These are phyloP conservation scores for Trichosporon sp. DNA, from an alignment of 1,284 basidiomycete genomes.

Conservation along the genomic window DNA sequence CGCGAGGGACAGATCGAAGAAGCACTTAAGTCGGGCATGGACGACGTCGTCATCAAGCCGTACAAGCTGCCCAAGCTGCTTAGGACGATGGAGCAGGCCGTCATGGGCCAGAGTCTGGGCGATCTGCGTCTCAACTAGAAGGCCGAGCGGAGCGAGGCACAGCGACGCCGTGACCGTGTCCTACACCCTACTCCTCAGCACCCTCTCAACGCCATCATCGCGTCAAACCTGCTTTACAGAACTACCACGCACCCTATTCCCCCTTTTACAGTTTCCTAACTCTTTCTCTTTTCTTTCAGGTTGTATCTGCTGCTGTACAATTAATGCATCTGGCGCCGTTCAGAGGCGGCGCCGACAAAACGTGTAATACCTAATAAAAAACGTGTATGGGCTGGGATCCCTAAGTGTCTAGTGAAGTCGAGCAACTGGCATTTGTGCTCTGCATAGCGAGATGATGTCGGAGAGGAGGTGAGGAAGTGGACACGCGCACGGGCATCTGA, in stretches of 20 bases:
- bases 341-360: not conserved
- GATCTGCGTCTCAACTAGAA: not conserved
- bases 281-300: too few relatives aligned
- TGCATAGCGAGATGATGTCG: too few relatives aligned
- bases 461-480: too few relatives aligned
- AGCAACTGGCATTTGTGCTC: too few relatives aligned
- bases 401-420: not conserved
- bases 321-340: not conserved
- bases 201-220: too few relatives aligned
- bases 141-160: too few relatives aligned
- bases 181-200: too few relatives aligned
- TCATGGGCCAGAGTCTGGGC: slow-evolving; percentile 11
- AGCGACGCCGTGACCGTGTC: too few relatives aligned
- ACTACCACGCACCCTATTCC: too few relatives aligned
- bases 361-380: not conserved
- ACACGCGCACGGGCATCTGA: too few relatives aligned
- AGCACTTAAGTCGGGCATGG: slow-evolving; percentile 39
- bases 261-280: not conserved
- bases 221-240: too few relatives aligned
- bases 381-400: not conserved
- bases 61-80: slow-evolving; percentile 45
- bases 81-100: slow-evolving; percentile 37
- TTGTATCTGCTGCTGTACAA: slow-evolving; percentile 3
- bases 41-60: slow-evolving; percentile 40
- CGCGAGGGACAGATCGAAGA: slow-evolving; percentile 48